phyloP scores from a whole-genome alignment of 306 rosid species.

The Cucurbita maxima region DNA sequence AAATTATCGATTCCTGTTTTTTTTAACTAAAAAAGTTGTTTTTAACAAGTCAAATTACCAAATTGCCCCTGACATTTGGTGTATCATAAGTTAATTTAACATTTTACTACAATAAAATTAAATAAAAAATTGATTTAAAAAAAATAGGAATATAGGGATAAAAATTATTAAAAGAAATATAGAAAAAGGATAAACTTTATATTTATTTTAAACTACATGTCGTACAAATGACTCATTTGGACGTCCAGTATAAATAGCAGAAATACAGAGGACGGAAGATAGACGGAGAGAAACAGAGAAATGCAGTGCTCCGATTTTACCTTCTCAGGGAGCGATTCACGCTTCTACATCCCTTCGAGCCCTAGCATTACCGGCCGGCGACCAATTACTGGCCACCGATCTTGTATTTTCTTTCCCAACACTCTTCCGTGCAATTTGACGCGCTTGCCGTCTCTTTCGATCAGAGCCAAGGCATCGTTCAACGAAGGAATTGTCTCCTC shows the following conservation, averaged over 20 bases:
- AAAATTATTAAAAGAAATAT: neutral
- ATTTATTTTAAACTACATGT: neutral
- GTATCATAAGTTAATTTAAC: no score
- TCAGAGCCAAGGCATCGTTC: constrained; percentile 23
- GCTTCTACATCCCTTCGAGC: constrained; percentile 28
- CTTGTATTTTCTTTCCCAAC: neutral
- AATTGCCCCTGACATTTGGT: no score
- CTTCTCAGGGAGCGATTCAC: constrained; percentile 30
- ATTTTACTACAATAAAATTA: no score
- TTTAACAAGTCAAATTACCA: no score
- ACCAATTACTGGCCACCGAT: neutral
- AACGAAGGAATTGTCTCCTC: constrained; percentile 22
- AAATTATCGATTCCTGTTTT: no score
- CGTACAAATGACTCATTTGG: neutral
- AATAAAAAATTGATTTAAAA: no score
- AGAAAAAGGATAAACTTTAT: neutral
- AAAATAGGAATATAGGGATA: neutral
- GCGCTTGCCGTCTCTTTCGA: constrained; percentile 14
- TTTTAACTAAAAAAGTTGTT: no score
- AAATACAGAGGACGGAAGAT: neutral
- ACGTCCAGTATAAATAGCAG: neutral
- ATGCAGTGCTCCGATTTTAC: constrained; percentile 41
- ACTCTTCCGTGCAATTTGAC: neutral
- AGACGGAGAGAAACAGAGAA: neutral
- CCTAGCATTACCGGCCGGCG: neutral